phyloP scores from a whole-genome alignment of 257 asterid genomes.

The Ligustrum vulgare region DNA sequence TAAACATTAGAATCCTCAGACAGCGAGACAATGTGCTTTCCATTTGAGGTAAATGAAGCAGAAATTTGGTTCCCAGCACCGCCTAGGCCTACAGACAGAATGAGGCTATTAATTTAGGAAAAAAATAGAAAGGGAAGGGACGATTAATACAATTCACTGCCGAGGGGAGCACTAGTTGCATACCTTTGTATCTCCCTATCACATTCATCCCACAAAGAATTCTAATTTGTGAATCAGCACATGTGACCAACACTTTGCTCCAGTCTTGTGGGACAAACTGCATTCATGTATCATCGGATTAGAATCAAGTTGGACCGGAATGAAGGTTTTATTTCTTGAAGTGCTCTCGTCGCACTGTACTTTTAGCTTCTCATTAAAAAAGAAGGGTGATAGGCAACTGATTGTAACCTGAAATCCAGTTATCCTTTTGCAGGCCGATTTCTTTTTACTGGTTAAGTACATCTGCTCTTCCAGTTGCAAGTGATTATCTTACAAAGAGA shows the following conservation, averaged over 20 bases:
- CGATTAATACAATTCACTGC: neutral
- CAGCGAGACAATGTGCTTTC: conserved; percentile 73
- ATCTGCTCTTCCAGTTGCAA: conserved; percentile 61
- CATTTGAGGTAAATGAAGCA: conserved; percentile 66
- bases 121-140: neutral
- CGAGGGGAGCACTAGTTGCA: neutral
- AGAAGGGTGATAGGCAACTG: neutral
- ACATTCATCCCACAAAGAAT: conserved; percentile 62
- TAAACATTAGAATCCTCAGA: conserved; percentile 75
- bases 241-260: conserved; percentile 72
- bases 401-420: conserved; percentile 78
- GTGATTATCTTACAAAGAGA: conserved; percentile 53
- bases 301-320: neutral
- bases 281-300: conserved; percentile 21
- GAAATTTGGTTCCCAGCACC: conserved; percentile 58
- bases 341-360: neutral
- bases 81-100: conserved; percentile 49
- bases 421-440: conserved; percentile 75
- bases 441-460: conserved; percentile 73
- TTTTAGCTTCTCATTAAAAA: neutral
- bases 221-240: conserved; percentile 80
- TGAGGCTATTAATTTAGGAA: neutral
- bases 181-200: conserved; percentile 71
- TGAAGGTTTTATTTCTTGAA: neutral
- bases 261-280: conserved; percentile 83